Percentiles rank a stretch among this genome's conserved stretches.
Conservation (phyloP, 2,329 filamentous ascomycete species). For the Nothomitra cinnamomea region DNA sequence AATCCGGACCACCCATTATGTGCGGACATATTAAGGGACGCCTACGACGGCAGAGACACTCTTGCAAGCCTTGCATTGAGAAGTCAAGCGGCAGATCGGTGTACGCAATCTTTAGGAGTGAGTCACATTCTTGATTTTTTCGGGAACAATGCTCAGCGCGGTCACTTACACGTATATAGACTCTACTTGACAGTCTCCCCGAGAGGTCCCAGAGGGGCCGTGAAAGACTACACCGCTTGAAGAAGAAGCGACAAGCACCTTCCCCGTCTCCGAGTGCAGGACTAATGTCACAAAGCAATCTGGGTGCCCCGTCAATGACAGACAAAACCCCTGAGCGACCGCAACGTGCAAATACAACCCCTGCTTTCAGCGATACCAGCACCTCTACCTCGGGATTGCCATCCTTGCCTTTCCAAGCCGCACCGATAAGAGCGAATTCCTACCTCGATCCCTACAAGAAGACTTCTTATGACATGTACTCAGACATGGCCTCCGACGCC, state of each 20-base stretch:
- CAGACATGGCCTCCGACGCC: not conserved
- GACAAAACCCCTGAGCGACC: conserved; percentile 11
- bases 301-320: conserved; percentile 7
- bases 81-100: conserved; percentile 78
- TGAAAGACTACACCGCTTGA: conserved; percentile 23
- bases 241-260: conserved; percentile 30
- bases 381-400: not conserved
- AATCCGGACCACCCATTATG: conserved; percentile 60
- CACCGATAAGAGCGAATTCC: not conserved
- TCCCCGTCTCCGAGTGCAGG: conserved; percentile 11
- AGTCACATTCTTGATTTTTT: conserved; percentile 15
- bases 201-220: conserved; percentile 43
- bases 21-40: conserved; percentile 70
- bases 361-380: conserved; percentile 14
- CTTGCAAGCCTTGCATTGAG: conserved; percentile 62
- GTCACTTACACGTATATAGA: conserved; percentile 27
- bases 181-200: conserved; percentile 70
- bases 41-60: conserved; percentile 67
- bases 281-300: not conserved
- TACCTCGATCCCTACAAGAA: not conserved
- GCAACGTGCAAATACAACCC: conserved; percentile 25
- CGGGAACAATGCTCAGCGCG: not conserved
- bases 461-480: not conserved
- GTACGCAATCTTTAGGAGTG: conserved; percentile 62
- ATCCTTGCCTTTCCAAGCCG: not conserved